phyloP scores from a whole-genome alignment of 495 filamentous ascomycete genomes.

The Talaromyces adpressus region DNA sequence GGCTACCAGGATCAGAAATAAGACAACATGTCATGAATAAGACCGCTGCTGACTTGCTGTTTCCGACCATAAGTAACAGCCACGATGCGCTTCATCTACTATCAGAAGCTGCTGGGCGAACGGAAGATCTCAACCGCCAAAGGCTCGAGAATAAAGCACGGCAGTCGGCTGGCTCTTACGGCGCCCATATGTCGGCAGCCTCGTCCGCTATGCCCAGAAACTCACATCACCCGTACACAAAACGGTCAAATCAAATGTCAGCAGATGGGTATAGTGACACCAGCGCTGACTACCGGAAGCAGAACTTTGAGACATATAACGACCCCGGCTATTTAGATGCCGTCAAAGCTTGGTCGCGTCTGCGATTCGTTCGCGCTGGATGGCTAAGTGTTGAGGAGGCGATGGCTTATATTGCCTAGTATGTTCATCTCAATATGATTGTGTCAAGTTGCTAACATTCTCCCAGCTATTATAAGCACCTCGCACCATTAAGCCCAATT shows the following conservation, averaged over 20 bases:
- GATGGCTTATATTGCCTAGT: constrained; percentile 90
- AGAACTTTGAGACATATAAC: constrained; percentile 19
- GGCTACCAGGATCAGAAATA: constrained; percentile 23
- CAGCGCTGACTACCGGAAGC: constrained; percentile 22
- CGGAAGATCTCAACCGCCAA: constrained; percentile 40
- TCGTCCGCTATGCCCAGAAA: constrained; percentile 19
- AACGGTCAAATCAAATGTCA: constrained; percentile 26
- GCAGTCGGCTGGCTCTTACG: constrained; percentile 36
- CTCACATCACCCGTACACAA: constrained; percentile 28
- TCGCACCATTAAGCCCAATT: constrained; percentile 87
- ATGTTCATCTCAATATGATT: constrained; percentile 18
- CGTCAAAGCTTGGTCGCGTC: constrained; percentile 77
- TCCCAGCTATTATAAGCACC: constrained; percentile 74
- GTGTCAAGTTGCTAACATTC: constrained; percentile 11
- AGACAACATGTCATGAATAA: constrained; percentile 46
- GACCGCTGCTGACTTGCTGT: constrained; percentile 47
- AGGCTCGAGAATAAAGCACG: constrained; percentile 32
- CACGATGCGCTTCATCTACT: constrained; percentile 54
- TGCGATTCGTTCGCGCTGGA: constrained; percentile 87
- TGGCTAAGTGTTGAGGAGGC: constrained; percentile 95
- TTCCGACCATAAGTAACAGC: constrained; percentile 50
- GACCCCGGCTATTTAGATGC: constrained; percentile 49
- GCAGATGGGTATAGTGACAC: constrained; percentile 26
- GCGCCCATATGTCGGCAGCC: not conserved
- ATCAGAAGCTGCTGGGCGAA: constrained; percentile 51